Percentiles rank a stretch among this genome's conserved stretches.
Conservation (phyloP, 2,329 filamentous ascomycete genomes). For the Trichoderma koningiopsis region DNA sequence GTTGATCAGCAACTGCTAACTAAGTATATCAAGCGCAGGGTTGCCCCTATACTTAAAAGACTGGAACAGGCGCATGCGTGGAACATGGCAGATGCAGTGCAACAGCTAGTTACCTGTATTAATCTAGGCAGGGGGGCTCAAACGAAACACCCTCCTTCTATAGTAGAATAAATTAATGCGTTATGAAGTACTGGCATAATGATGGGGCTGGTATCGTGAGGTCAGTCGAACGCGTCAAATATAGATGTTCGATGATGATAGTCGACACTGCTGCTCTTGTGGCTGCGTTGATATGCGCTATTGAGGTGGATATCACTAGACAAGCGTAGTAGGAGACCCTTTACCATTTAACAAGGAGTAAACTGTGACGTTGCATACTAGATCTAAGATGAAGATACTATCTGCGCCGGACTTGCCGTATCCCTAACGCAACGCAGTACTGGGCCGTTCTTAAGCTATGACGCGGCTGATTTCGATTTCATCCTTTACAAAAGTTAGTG, state of each 20-base stretch:
- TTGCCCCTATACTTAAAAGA: not conserved
- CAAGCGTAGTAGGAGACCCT: too few species aligned
- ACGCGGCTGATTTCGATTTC: conserved; percentile 6
- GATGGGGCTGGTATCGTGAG: not conserved
- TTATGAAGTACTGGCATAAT: not conserved
- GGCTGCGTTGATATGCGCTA: too few species aligned
- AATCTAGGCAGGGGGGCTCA: not conserved
- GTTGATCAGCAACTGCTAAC: not conserved
- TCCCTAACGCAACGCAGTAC: not conserved
- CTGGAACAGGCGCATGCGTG: not conserved
- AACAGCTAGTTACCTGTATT: not conserved
- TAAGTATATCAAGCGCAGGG: not conserved
- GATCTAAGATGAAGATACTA: not conserved
- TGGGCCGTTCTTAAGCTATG: not conserved
- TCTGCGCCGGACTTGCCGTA: not conserved
- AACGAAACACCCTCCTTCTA: not conserved
- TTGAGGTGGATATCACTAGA: too few species aligned
- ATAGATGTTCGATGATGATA: too few species aligned
- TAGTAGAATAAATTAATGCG: not conserved
- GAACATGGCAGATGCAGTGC: not conserved
- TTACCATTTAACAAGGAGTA: not conserved
- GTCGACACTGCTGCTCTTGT: too few species aligned
- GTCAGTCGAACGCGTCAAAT: too few species aligned
- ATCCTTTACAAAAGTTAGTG: not conserved
- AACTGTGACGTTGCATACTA: not conserved